These are phyloP conservation scores for Calamus simplicifolius DNA, from an alignment of 176 grass and related monocot genomes.

Conservation along the genomic window DNA sequence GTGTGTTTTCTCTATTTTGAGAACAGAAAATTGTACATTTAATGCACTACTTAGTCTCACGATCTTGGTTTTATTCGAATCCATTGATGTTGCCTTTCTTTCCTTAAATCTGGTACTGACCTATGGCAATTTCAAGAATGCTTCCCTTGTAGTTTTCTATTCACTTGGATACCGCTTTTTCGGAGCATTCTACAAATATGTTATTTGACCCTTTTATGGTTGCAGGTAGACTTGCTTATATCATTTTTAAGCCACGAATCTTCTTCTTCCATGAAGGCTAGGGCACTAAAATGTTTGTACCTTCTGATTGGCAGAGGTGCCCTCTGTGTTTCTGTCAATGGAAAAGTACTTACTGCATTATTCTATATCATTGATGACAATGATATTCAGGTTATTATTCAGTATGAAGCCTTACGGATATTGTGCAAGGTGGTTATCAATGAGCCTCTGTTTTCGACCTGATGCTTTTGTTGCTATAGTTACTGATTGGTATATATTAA, in stretches of 20 bases:
- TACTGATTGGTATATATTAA: conserved; percentile 16
- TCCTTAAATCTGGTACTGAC: too few relatives aligned
- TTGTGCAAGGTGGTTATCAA: conserved; percentile 45
- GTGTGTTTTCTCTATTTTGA: too few relatives aligned
- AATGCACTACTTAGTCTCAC: too few relatives aligned
- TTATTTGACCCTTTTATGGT: conserved; percentile 16
- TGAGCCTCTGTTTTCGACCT: neutral
- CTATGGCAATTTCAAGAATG: too few relatives aligned
- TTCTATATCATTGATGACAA: conserved; percentile 32
- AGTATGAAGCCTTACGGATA: conserved; percentile 44
- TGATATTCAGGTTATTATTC: conserved; percentile 35
- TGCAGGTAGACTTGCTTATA: conserved; percentile 66
- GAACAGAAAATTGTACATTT: too few relatives aligned
- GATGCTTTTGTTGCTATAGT: conserved; percentile 15
- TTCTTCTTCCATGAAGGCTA: conserved; percentile 34
- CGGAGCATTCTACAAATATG: too few relatives aligned
- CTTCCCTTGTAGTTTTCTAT: too few relatives aligned
- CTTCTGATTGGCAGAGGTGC: conserved; percentile 37
- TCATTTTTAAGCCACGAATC: conserved; percentile 45
- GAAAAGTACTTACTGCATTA: conserved; percentile 32
- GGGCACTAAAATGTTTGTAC: conserved; percentile 54
- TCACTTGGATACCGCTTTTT: too few relatives aligned
- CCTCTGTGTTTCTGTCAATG: conserved; percentile 29
- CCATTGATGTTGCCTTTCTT: too few relatives aligned
- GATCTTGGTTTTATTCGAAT: too few relatives aligned